phyloP scores from a whole-genome alignment of 1,139 yeast species.

The Arxiozyma bovina region DNA sequence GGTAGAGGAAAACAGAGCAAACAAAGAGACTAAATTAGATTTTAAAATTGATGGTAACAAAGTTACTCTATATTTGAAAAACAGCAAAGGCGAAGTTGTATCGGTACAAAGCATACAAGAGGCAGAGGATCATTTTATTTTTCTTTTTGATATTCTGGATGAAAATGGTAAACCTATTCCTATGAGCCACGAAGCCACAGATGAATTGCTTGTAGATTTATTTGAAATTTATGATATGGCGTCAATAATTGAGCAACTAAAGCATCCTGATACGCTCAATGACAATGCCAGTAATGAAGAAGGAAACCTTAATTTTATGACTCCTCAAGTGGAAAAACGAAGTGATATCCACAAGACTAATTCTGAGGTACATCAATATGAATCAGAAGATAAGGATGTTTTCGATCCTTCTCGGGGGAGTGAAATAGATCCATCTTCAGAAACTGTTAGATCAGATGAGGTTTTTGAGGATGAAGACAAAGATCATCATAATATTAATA shows the following conservation, averaged over 20 bases:
- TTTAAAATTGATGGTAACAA: background rate
- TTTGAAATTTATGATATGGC: background rate
- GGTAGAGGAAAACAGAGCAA: background rate
- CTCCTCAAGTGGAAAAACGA: background rate
- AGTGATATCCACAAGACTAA: background rate
- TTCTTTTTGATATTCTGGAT: background rate
- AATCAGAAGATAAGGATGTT: too few species aligned
- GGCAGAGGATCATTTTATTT: background rate
- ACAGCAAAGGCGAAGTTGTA: background rate
- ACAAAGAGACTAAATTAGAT: background rate
- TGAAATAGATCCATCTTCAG: background rate
- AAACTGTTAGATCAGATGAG: background rate
- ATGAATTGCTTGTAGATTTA: background rate
- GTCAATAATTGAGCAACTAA: background rate
- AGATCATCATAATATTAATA: background rate
- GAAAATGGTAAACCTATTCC: slow-evolving; percentile 1
- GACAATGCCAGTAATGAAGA: too few species aligned
- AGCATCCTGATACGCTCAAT: background rate
- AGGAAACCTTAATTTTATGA: background rate
- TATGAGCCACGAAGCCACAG: background rate
- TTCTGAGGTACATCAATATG: background rate
- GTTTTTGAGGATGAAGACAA: background rate
- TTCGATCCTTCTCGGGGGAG: too few species aligned
- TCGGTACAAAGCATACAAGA: background rate
- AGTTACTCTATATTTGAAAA: background rate